Conservation (phyloP, 371 early-diverging fungal species). For the Circinella umbellata region DNA sequence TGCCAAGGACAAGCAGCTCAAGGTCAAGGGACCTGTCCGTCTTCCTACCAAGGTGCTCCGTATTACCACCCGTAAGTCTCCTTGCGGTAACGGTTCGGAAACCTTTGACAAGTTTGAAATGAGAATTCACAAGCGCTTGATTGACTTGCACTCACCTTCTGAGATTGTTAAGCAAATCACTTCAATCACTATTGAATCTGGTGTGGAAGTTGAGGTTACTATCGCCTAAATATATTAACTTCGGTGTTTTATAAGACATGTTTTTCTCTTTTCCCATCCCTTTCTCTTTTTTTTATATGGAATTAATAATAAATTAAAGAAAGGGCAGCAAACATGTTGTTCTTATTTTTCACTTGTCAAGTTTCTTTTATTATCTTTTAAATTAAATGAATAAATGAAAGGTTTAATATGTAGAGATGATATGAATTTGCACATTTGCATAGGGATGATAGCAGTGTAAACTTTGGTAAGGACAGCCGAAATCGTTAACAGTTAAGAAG, state of each 20-base stretch:
- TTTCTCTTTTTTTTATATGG: neutral
- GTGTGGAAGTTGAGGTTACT: slow-evolving; percentile 99
- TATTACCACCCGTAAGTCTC: slow-evolving; percentile 99
- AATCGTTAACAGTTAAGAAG: too few species aligned
- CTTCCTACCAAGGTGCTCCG: slow-evolving; percentile 97
- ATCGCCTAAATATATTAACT: slow-evolving; percentile 69
- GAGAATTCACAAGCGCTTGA: slow-evolving; percentile 99
- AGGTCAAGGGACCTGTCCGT: slow-evolving; percentile 98
- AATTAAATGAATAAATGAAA: too few species aligned
- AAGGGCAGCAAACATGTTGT: neutral
- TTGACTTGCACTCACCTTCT: slow-evolving; percentile 97
- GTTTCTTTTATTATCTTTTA: too few species aligned
- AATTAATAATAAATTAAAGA: neutral
- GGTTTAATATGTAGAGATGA: too few species aligned
- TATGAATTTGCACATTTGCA: too few species aligned
- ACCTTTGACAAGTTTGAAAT: slow-evolving; percentile 98
- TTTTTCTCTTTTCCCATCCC: too few species aligned
- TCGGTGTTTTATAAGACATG: too few species aligned
- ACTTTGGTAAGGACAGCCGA: too few species aligned
- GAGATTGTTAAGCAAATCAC: slow-evolving; percentile 99
- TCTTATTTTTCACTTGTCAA: neutral
- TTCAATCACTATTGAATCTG: slow-evolving; percentile 98
- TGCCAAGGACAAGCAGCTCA: slow-evolving; percentile 98
- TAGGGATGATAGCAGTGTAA: too few species aligned
- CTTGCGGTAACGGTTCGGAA: slow-evolving; percentile 99